phyloP scores from a whole-genome alignment of 768 basidiomycete species.

The Crassisporium funariophilum region DNA sequence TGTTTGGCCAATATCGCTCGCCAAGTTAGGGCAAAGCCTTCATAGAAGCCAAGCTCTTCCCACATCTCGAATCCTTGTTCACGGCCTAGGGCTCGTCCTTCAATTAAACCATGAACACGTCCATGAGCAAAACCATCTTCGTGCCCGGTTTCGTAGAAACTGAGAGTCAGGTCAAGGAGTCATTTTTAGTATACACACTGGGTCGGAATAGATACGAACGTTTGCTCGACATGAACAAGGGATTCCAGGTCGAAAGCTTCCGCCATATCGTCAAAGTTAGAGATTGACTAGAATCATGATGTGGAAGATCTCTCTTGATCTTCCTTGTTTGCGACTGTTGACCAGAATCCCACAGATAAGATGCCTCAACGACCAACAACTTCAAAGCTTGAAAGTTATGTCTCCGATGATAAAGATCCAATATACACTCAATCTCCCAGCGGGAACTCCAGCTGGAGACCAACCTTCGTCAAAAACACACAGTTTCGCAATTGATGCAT shows the following conservation, averaged over 20 bases:
- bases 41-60: slow-evolving; percentile 95
- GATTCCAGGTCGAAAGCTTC: slow-evolving; percentile 58
- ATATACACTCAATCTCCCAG: slow-evolving; percentile 23
- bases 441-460: slow-evolving; percentile 4
- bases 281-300: background rate
- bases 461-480: slow-evolving; percentile 12
- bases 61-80: slow-evolving; percentile 95
- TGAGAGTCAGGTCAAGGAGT: slow-evolving; percentile 25
- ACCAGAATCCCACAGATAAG: background rate
- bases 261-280: slow-evolving; percentile 22
- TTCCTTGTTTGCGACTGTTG: slow-evolving; percentile 2
- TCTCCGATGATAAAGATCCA: slow-evolving; percentile 22
- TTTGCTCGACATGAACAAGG: slow-evolving; percentile 64
- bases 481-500: slow-evolving; percentile 11
- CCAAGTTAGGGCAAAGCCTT: slow-evolving; percentile 84
- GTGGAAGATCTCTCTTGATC: slow-evolving; percentile 20
- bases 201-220: slow-evolving; percentile 36
- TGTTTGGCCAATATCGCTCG: slow-evolving; percentile 46
- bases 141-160: slow-evolving; percentile 83
- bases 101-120: slow-evolving; percentile 84
- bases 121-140: slow-evolving; percentile 83
- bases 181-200: background rate
- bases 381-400: background rate
- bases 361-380: background rate
- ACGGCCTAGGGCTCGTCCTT: slow-evolving; percentile 85